Evolutionary conservation across 345 rosid genomes (phyloP).

Genomic region (Eucalyptus coolabah): DNA sequence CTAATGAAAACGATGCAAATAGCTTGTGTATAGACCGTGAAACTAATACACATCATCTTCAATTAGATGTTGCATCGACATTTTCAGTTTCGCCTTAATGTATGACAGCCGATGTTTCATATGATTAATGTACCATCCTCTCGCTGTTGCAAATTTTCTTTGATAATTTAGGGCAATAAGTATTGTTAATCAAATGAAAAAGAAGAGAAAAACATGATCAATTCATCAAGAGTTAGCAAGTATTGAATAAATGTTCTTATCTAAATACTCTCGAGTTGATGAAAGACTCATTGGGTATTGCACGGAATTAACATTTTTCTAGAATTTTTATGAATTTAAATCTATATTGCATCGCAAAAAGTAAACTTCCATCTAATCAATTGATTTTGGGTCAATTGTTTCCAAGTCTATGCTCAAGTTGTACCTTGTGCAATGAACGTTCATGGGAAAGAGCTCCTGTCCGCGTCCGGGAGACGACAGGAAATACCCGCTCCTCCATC

Average conservation of each 20-base stretch:
- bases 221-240: too few species aligned
- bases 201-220: too few species aligned
- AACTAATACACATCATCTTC: background rate
- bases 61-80: background rate
- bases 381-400: background rate
- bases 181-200: too few species aligned
- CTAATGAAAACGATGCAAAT: background rate
- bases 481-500: background rate
- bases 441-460: background rate
- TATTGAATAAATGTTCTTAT: accelerated
- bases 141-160: accelerated
- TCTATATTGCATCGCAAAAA: too few species aligned
- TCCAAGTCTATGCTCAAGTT: background rate
- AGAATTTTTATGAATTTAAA: too few species aligned
- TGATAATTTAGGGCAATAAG: too few species aligned
- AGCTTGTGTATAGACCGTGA: accelerated
- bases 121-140: background rate
- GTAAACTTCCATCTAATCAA: background rate
- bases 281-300: too few species aligned
- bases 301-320: too few species aligned
- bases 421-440: background rate
- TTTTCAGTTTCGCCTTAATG: too few species aligned
- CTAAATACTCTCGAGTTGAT: too few species aligned
- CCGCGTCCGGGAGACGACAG: background rate
- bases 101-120: too few species aligned